phyloP scores from a whole-genome alignment of 176 grass and related monocot species.

The Avena sativa region DNA sequence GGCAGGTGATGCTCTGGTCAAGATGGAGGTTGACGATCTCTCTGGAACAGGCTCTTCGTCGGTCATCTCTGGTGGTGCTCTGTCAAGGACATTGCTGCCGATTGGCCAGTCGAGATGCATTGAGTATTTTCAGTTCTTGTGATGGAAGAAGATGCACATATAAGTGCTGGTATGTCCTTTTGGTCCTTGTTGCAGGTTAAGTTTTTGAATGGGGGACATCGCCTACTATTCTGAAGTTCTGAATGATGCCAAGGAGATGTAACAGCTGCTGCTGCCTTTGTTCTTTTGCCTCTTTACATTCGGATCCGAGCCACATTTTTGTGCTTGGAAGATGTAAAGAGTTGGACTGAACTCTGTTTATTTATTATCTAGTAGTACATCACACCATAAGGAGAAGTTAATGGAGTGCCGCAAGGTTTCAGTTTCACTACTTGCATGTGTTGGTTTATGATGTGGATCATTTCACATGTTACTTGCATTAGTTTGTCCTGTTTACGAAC shows the following conservation, averaged over 20 bases:
- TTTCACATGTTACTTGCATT: too few species aligned
- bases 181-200: background rate
- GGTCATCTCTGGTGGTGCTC: constrained; percentile 15
- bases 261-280: background rate
- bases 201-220: constrained; percentile 29
- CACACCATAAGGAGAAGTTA: background rate
- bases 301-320: constrained; percentile 39
- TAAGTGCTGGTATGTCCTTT: background rate
- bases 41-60: background rate
- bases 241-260: constrained; percentile 5
- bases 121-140: constrained; percentile 70
- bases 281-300: constrained; percentile 34
- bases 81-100: constrained; percentile 50
- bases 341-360: constrained; percentile 17
- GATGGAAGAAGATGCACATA: constrained; percentile 30
- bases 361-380: constrained; percentile 24
- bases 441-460: too few species aligned
- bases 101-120: constrained; percentile 63
- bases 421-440: too few species aligned
- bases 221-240: constrained; percentile 5
- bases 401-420: background rate
- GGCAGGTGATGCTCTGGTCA: background rate
- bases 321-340: constrained; percentile 44
- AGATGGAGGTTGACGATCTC: constrained; percentile 39
- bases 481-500: too few species aligned